Evolutionary conservation across 2,329 filamentous ascomycete genomes (phyloP).

Genomic region (Fusarium cicatricum): DNA sequence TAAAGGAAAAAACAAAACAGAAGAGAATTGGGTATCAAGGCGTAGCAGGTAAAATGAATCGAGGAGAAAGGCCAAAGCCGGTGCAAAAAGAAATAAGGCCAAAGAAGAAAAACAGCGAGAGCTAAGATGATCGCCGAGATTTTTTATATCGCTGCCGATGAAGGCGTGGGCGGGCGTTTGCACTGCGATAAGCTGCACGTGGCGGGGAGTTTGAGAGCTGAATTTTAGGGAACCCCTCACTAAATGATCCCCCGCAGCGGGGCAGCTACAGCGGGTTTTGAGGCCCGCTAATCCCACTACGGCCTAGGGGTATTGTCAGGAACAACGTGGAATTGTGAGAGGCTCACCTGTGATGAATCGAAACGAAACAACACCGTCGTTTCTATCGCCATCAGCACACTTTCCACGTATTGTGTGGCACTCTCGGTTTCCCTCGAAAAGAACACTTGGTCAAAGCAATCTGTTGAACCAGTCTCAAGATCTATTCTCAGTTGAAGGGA

Average conservation of each 20-base stretch:
- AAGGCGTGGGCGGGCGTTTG: slow-evolving; percentile 5
- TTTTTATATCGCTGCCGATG: slow-evolving; percentile 19
- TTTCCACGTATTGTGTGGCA: no score
- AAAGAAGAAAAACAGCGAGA: background rate
- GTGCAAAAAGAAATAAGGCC: background rate
- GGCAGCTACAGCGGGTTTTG: background rate
- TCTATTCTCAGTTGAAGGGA: background rate
- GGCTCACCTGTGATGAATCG: slow-evolving; percentile 3
- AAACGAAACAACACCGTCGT: background rate
- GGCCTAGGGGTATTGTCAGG: slow-evolving; percentile 7
- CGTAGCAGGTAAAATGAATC: background rate
- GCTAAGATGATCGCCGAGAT: slow-evolving; percentile 16
- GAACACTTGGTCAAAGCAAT: no score
- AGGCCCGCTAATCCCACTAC: background rate
- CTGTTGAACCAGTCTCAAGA: background rate
- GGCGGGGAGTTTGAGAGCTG: background rate
- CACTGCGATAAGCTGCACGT: background rate
- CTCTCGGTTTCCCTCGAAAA: no score
- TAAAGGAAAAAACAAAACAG: background rate
- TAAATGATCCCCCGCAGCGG: slow-evolving; percentile 24
- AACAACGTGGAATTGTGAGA: slow-evolving; percentile 14
- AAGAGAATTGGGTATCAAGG: slow-evolving; percentile 8
- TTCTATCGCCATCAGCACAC: background rate
- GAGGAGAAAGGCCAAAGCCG: background rate
- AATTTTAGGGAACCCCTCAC: slow-evolving; percentile 9